Base-by-base conservation (phyloP, 2,329 filamentous ascomycete species). In the Fusarium sp. region DNA sequence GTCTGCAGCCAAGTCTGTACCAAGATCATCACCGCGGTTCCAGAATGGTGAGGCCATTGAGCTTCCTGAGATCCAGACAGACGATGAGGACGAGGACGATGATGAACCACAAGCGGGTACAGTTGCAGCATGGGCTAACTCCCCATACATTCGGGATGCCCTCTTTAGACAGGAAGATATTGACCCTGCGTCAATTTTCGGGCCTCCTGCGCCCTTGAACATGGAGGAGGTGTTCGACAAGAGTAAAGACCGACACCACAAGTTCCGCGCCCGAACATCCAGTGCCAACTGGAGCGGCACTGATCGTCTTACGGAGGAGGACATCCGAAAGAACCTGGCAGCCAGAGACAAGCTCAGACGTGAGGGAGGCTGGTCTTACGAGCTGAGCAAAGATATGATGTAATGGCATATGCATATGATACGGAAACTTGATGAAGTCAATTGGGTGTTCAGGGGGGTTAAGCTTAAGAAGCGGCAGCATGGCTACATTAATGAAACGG, bases 211-310 rank as follows among this genome's bases (percentile, higher is more conserved):
- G 17, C 94, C 95, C 18, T 87, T 99, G 74, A 94, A 94, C 79
- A 96, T 99, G 92, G 97, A 99, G 79, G 95, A 98, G 80, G 95
- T 98, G 38, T 99, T 99, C 84, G 93, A 89, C 83, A 94, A 95
- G 82, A 95, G 93, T 82, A 95, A 95, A 82, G 94, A 96, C 63
- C 87, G 93, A 73, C 91, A 93, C 82, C 93, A 94, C 85, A 94
- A 94, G 79, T 98, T 98, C 87, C 90, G 97, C 24, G 92, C 94
- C 58, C 89, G 96, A 63, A 98, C 96, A 10, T 97, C 94, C 77
- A 98, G 94, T 83, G 97, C 97, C 41, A 97, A 98, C 84, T 99
- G 96, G 96, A 92, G 89, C 79, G 89, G 94, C 62, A 87, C 92
- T 7, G 97, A 99, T 77, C 84, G 87, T 60, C 86, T 99, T 76